Evolutionary conservation across 2,329 filamentous ascomycete genomes (phyloP).

Genomic region (Scortechinia acanthostroma): DNA sequence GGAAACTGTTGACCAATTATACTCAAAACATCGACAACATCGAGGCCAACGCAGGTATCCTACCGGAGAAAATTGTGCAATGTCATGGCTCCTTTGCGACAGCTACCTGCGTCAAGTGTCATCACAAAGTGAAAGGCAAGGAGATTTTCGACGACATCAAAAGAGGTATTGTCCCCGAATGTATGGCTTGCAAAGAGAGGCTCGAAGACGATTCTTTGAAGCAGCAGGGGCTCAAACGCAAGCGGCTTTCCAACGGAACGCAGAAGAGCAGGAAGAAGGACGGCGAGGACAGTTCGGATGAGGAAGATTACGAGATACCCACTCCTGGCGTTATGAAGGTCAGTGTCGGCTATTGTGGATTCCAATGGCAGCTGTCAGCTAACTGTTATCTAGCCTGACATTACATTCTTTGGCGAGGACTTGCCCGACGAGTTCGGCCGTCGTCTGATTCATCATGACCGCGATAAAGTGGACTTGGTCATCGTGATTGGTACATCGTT

Average conservation of each 20-base stretch:
- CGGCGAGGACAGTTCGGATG: slow-evolving; percentile 25
- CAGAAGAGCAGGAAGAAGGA: slow-evolving; percentile 23
- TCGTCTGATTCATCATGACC: slow-evolving; percentile 75
- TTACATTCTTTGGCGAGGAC: slow-evolving; percentile 92
- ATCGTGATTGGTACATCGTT: slow-evolving; percentile 93
- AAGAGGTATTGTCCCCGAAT: slow-evolving; percentile 70
- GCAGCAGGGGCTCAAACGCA: slow-evolving; percentile 18
- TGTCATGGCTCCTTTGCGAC: slow-evolving; percentile 95
- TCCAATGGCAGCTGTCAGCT: slow-evolving; percentile 35
- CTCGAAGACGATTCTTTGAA: background rate
- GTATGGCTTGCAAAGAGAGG: slow-evolving; percentile 23
- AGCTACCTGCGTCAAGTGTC: slow-evolving; percentile 80
- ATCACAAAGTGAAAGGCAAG: slow-evolving; percentile 66
- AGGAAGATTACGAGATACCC: slow-evolving; percentile 9
- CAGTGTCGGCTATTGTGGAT: slow-evolving; percentile 33
- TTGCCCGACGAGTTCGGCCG: slow-evolving; percentile 78
- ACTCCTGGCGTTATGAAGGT: slow-evolving; percentile 15
- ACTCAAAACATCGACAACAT: slow-evolving; percentile 98
- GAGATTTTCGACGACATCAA: slow-evolving; percentile 74
- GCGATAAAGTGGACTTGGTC: slow-evolving; percentile 75
- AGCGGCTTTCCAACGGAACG: slow-evolving; percentile 10
- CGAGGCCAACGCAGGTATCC: slow-evolving; percentile 78
- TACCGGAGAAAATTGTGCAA: slow-evolving; percentile 77
- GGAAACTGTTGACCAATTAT: slow-evolving; percentile 90
- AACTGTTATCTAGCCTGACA: slow-evolving; percentile 92